A percentile compares a stretch with the other conserved stretches of the same genome.
These are phyloP conservation scores for Metarhizium robertsii DNA, from an alignment of 2,329 filamentous ascomycete species.

Conservation along the genomic window DNA sequence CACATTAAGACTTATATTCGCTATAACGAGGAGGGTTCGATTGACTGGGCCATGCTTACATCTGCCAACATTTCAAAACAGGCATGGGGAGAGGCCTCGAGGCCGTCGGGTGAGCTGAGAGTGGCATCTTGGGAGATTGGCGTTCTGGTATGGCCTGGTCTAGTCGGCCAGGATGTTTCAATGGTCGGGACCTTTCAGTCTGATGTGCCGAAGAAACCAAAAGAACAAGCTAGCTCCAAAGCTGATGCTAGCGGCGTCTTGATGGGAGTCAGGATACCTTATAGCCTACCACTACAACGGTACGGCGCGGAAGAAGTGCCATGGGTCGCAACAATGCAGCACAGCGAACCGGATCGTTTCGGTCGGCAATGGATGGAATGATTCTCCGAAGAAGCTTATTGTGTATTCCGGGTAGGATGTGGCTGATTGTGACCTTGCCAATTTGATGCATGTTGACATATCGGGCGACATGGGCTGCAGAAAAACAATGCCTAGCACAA, in stretches of 20 bases:
- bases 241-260: conserved; percentile 23
- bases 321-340: conserved; percentile 60
- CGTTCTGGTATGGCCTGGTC: conserved; percentile 69
- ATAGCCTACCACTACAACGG: conserved; percentile 61
- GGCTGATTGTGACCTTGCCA: background rate
- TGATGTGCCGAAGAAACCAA: conserved; percentile 44
- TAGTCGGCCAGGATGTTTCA: conserved; percentile 35
- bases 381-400: background rate
- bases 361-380: conserved; percentile 29
- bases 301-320: conserved; percentile 59
- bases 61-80: conserved; percentile 90
- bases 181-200: conserved; percentile 64
- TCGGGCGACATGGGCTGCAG: background rate
- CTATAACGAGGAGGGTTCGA: conserved; percentile 38
- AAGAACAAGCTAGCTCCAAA: conserved; percentile 10
- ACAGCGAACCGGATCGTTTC: conserved; percentile 54
- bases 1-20: conserved; percentile 87
- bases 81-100: conserved; percentile 67
- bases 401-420: background rate
- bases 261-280: conserved; percentile 73
- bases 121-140: conserved; percentile 79
- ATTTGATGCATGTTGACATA: background rate
- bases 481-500: too few species aligned
- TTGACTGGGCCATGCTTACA: conserved; percentile 81
- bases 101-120: conserved; percentile 49